These are phyloP conservation scores for Talaromyces adpressus DNA, from an alignment of 495 filamentous ascomycete species.

Conservation along the genomic window DNA sequence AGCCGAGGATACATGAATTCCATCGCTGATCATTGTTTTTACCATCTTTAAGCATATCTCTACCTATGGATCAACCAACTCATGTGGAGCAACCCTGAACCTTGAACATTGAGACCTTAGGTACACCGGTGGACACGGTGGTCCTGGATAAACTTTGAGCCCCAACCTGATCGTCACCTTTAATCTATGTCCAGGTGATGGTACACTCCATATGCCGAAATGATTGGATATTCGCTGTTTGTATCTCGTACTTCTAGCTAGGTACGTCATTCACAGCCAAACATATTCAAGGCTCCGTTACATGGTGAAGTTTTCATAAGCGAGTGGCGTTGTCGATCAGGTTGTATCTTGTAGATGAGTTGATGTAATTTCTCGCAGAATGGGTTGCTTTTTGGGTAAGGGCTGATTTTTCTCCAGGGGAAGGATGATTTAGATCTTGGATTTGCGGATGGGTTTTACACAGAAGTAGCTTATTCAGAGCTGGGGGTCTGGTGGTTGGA, in stretches of 20 bases:
- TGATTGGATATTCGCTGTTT: background rate
- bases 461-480: background rate
- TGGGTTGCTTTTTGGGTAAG: background rate
- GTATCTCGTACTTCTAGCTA: background rate
- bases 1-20: background rate
- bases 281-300: background rate
- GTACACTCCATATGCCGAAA: background rate
- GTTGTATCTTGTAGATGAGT: background rate
- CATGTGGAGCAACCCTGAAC: background rate
- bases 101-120: background rate
- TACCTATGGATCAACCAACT: background rate
- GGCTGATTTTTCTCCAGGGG: background rate
- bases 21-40: background rate
- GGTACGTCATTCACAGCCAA: background rate
- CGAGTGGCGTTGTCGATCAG: conserved; percentile 3
- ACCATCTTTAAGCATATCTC: background rate
- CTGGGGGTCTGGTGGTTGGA: background rate
- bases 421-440: background rate
- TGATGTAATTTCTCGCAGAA: background rate
- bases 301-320: background rate
- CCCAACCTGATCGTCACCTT: background rate
- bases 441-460: background rate
- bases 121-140: background rate
- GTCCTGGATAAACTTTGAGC: background rate
- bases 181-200: background rate